A percentile compares a stretch with the other conserved stretches of the same genome.
Conservation (phyloP, 805 yeast species). For the Saccharomyces mikatae region DNA sequence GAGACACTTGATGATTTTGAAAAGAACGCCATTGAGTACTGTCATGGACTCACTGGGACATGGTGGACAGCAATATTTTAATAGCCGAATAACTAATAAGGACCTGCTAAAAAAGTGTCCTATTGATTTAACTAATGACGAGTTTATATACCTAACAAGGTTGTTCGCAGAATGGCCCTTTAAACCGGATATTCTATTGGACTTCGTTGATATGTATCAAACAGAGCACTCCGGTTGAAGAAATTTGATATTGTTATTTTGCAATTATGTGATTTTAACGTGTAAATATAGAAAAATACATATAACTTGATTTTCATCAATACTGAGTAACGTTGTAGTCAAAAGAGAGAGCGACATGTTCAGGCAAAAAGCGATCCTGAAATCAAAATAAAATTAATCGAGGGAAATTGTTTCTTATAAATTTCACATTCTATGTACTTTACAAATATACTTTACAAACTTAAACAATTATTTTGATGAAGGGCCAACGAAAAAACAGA, state of each 20-base stretch:
- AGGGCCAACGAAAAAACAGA: not conserved
- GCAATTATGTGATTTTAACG: not conserved
- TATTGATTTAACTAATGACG: constrained; percentile 43
- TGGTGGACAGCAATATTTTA: constrained; percentile 59
- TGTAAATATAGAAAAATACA: constrained; percentile 11
- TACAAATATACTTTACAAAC: not conserved
- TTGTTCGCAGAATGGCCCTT: constrained; percentile 75
- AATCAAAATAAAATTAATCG: not conserved
- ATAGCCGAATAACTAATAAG: constrained; percentile 25
- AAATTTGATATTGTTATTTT: not conserved
- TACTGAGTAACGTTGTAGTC: constrained; percentile 4
- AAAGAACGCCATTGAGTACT: constrained; percentile 38
- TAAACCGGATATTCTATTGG: constrained; percentile 51
- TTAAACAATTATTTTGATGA: not conserved
- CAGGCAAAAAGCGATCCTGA: not conserved
- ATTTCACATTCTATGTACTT: not conserved
- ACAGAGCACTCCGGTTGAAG: constrained; percentile 5
- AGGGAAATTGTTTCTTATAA: not conserved
- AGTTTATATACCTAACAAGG: constrained; percentile 44
- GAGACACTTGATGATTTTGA: constrained; percentile 47
- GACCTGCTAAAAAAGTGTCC: constrained; percentile 40
- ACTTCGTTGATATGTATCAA: constrained; percentile 33
- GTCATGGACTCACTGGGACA: constrained; percentile 60
- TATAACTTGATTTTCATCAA: not conserved
- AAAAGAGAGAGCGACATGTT: not conserved